These are phyloP conservation scores for Hymenoscyphus fructigenus DNA, from an alignment of 2,329 filamentous ascomycete genomes.

Conservation along the genomic window DNA sequence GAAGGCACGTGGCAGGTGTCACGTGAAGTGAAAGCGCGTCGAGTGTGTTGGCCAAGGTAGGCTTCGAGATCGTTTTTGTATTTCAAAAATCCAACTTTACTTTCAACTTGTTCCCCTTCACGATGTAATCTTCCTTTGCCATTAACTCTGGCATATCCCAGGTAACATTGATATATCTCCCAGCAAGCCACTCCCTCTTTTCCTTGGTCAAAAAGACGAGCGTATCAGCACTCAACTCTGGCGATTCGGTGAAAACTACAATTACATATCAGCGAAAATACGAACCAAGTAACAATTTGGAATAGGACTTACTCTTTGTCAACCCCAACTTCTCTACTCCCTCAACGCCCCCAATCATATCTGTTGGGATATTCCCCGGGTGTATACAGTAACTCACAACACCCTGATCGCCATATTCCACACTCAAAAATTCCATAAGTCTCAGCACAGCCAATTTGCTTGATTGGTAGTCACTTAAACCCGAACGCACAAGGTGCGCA, in stretches of 20 bases:
- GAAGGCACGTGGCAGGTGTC: background rate
- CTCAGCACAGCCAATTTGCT: conserved; percentile 50
- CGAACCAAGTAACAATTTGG: background rate
- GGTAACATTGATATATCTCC: conserved; percentile 44
- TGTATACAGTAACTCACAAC: conserved; percentile 42
- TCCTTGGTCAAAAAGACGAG: conserved; percentile 44
- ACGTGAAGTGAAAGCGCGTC: background rate
- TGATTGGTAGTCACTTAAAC: conserved; percentile 46
- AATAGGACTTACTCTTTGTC: conserved; percentile 16
- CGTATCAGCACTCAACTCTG: conserved; percentile 43
- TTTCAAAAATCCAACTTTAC: conserved; percentile 35
- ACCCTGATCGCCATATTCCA: conserved; percentile 45
- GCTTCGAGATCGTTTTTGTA: too few species aligned
- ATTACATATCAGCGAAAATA: conserved; percentile 32
- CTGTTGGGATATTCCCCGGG: conserved; percentile 36
- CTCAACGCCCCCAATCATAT: conserved; percentile 21
- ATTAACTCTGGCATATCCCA: conserved; percentile 50
- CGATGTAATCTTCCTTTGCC: conserved; percentile 43
- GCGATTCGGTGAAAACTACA: conserved; percentile 37
- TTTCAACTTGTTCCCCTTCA: conserved; percentile 38
- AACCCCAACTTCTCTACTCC: conserved; percentile 15
- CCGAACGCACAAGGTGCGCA: conserved; percentile 38
- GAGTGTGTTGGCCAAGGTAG: too few species aligned
- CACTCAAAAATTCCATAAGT: conserved; percentile 48
- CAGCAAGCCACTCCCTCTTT: conserved; percentile 46